Base-by-base conservation (phyloP, 2,329 filamentous ascomycete genomes). In the Fusarium albidum region DNA sequence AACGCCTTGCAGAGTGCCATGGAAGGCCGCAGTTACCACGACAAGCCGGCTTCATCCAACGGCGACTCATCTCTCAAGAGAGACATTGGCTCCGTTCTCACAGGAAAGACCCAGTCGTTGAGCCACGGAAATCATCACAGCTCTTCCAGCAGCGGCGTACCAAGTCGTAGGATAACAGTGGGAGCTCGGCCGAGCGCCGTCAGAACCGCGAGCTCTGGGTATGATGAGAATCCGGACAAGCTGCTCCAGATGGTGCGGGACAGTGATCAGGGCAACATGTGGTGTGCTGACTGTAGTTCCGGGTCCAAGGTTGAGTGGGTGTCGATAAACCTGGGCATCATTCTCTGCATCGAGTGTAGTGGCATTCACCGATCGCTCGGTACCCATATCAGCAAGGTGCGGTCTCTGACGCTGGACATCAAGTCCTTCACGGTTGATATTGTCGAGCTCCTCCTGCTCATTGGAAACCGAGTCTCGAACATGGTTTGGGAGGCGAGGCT, bases 221-320 rank as follows among this genome's bases (percentile, higher is more conserved):
- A 86, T 61, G 92, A 96, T 44, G 91, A 96, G 37, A 89, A 90
- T 56, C 90, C 92, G 0, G 91, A 94, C 56, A 93, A 89, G 71
- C 80, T 99, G 9, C 82, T 99, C 6, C 91, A 96, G 70, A 87
- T 89, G 69, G 85, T 99, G 34, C 89, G 94, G 42, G 91, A 96
- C 52, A 90, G 89, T 42, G 95, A 99, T 68, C 90, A 96, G 67
- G 93, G 92, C 33, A 99, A 99, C 73, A 89, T 86, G 63, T 90
- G 89, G 83, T 99, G 95, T 71, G 95, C 95, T 13, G 95, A 99
- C 72, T 99, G 95, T 69, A 91, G 91, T 10, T 96, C 92, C 8
- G 89, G 90, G 28, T 85, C 87, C 68, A 98, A 97, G 77, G 93
- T 96, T 17, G 95, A 99, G 73, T 99, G 95, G 95, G 95, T 98